Conservation (phyloP, 768 basidiomycete species). For the Mycena filopes region DNA sequence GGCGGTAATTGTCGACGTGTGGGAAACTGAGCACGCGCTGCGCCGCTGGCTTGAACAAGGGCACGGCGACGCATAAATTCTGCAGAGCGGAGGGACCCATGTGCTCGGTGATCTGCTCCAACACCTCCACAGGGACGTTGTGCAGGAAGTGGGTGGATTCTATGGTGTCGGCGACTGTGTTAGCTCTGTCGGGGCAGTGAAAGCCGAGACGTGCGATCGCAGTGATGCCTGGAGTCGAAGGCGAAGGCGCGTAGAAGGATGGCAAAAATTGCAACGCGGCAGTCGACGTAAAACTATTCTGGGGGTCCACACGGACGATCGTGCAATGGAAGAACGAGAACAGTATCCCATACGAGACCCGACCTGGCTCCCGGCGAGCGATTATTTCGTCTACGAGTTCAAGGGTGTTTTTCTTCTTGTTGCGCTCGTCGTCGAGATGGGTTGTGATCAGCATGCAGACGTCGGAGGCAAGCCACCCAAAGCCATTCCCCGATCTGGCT, state of each 20-base stretch:
- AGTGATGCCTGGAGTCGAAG: slow-evolving; percentile 32
- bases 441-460: slow-evolving; percentile 29
- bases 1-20: slow-evolving; percentile 14
- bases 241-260: slow-evolving; percentile 26
- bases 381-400: slow-evolving; percentile 6
- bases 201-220: slow-evolving; percentile 23
- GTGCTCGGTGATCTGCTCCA: not conserved
- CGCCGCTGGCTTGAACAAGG: not conserved
- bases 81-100: not conserved
- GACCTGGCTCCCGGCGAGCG: not conserved
- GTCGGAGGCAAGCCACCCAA: slow-evolving; percentile 5
- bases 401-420: slow-evolving; percentile 16
- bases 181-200: not conserved
- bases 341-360: slow-evolving; percentile 18
- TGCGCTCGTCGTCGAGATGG: slow-evolving; percentile 36
- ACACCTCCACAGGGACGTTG: slow-evolving; percentile 4
- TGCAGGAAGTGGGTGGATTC: slow-evolving; percentile 7
- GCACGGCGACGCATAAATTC: not conserved
- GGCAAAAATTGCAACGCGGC: slow-evolving; percentile 35
- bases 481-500: not conserved
- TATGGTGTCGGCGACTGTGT: not conserved
- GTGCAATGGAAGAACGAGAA: slow-evolving; percentile 37
- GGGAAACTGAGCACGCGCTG: slow-evolving; percentile 10
- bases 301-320: slow-evolving; percentile 26
- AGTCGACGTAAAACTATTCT: slow-evolving; percentile 16